These are phyloP conservation scores for Calycina herbarum DNA, from an alignment of 2,329 filamentous ascomycete genomes.

Conservation along the genomic window DNA sequence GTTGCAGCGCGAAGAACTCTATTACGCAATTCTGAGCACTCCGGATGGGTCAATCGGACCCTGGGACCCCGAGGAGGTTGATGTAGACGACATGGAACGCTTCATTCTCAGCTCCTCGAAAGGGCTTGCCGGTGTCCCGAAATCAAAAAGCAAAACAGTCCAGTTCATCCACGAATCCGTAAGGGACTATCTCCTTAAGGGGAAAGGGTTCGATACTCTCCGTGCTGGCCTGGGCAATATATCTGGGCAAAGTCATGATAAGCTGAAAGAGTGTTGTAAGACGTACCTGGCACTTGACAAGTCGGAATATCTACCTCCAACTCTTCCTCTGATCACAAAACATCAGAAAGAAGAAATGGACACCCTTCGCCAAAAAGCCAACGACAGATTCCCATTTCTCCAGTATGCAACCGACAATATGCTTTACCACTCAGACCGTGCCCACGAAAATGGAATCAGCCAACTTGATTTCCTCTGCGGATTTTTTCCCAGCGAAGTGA, in stretches of 20 bases:
- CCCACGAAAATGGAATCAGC: conserved; percentile 34
- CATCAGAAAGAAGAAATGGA: too few relatives aligned
- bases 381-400: conserved; percentile 45
- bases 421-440: conserved; percentile 44
- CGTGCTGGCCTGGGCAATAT: conserved; percentile 35
- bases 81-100: conserved; percentile 36
- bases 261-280: conserved; percentile 30
- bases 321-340: neutral
- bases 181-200: conserved; percentile 42
- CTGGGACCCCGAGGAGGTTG: conserved; percentile 31
- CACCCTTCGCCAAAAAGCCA: conserved; percentile 27
- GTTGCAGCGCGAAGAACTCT: conserved; percentile 29
- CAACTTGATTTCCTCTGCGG: conserved; percentile 40
- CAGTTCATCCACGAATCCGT: conserved; percentile 46
- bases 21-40: conserved; percentile 26
- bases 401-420: conserved; percentile 45
- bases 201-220: neutral
- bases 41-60: conserved; percentile 19
- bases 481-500: conserved; percentile 25
- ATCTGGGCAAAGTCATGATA: conserved; percentile 28
- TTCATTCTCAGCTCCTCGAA: conserved; percentile 44
- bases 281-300: conserved; percentile 25
- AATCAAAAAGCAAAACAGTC: conserved; percentile 34
- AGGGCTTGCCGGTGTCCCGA: conserved; percentile 43
- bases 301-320: neutral